These are phyloP conservation scores for Agastache rugosa DNA, from an alignment of 257 asterid species.

Conservation along the genomic window DNA sequence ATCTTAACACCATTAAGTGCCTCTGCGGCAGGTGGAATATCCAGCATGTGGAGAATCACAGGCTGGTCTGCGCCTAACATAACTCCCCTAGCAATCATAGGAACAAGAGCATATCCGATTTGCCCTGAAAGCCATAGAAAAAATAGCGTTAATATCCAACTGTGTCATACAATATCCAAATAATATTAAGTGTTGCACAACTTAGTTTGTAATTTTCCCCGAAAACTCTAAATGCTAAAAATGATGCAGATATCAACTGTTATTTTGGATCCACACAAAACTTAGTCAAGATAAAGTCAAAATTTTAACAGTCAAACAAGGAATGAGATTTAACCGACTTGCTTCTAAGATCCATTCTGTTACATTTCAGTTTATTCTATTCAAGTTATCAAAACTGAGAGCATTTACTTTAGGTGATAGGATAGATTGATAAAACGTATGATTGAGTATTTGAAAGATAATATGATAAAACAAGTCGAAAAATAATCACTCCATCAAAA, in stretches of 20 bases:
- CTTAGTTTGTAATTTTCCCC: no score
- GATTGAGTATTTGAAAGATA: no score
- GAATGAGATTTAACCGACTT: neutral
- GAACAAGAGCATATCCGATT: constrained; percentile 94
- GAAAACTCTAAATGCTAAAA: neutral
- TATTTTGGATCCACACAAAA: neutral
- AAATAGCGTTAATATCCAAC: neutral
- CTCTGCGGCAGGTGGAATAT: constrained; percentile 88
- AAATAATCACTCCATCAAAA: no score
- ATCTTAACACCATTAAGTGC: constrained; percentile 92
- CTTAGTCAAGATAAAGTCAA: neutral
- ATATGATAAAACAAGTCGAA: no score
- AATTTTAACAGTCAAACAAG: neutral
- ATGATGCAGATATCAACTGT: neutral
- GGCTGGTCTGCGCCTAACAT: constrained; percentile 95
- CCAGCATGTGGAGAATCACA: constrained; percentile 93
- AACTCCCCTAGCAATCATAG: constrained; percentile 93
- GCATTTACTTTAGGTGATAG: no score
- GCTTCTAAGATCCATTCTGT: neutral
- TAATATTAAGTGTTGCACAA: neutral
- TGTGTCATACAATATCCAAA: neutral
- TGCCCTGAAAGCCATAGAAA: constrained; percentile 63
- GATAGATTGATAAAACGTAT: no score
- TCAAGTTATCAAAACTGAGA: neutral
- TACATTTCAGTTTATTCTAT: neutral